phyloP scores from a whole-genome alignment of 768 basidiomycete genomes.

The Tulasnella sp. region DNA sequence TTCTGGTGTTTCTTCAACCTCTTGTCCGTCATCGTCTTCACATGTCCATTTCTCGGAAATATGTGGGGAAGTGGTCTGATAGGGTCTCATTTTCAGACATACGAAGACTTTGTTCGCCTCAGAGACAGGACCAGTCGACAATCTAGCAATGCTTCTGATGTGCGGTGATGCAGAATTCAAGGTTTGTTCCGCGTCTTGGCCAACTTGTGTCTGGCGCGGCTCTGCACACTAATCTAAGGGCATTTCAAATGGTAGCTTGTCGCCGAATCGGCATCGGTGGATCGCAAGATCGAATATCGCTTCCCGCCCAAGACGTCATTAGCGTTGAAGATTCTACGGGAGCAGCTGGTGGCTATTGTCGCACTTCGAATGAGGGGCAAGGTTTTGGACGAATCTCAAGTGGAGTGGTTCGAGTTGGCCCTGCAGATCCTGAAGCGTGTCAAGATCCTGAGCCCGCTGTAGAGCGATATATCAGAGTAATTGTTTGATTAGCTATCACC shows the following conservation, averaged over 20 bases:
- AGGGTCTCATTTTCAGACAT: constrained; percentile 46
- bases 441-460: neutral
- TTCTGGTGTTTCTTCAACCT: constrained; percentile 79
- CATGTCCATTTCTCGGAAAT: too few species aligned
- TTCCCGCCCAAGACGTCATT: constrained; percentile 58
- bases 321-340: constrained; percentile 70
- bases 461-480: too few species aligned
- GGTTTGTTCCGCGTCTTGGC: constrained; percentile 32
- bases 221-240: neutral
- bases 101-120: constrained; percentile 87
- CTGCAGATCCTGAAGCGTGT: constrained; percentile 42
- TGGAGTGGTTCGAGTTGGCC: constrained; percentile 63
- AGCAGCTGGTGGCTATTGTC: constrained; percentile 46
- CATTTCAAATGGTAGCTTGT: constrained; percentile 39
- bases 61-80: constrained; percentile 17
- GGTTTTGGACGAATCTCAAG: constrained; percentile 44
- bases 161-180: constrained; percentile 90
- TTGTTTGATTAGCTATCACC: too few species aligned
- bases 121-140: constrained; percentile 87
- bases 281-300: constrained; percentile 73
- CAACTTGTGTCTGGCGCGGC: constrained; percentile 63
- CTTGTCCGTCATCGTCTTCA: constrained; percentile 41
- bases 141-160: constrained; percentile 64
- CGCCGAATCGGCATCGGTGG: constrained; percentile 60
- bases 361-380: constrained; percentile 57